Base-by-base conservation (phyloP, 2,329 filamentous ascomycete species). In the Colletotrichum spaethianum region DNA sequence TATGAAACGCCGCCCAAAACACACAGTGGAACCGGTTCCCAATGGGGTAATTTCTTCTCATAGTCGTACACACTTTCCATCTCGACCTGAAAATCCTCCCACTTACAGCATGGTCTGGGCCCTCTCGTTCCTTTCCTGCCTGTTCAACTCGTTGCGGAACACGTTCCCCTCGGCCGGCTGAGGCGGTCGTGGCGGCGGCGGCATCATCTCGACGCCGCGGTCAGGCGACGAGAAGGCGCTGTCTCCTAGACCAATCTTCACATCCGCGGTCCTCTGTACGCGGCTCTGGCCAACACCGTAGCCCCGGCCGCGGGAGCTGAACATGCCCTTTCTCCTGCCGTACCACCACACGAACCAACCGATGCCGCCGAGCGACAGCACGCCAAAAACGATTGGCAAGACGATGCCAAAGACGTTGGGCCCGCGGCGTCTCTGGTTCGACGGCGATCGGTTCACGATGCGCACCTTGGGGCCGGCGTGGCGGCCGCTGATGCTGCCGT, bases 261-360 rank as follows among this genome's bases (percentile, higher is more conserved):
- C 28, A 0, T 68, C 73, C 1, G 56, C 67, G 28, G 72, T 48
- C n/a, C 72, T 48, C 67, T 74, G 67, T 0, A 31, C 55, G 20
- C 71, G 67, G 44, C 73, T 74, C 72, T 73, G 63, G 3, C 73
- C 64, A 4, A 74, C 50, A 23, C 73, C 73, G 26, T 74, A 74
- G 16, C 73, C 71, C 28, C 69, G 66, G 50, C 71, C 55, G 28
- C 67, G 42, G n/a, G 60, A 64, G 20, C n/a, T n/a, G 11, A 74
- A 70, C 62, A 67, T 63, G 57, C 62, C 70, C 48, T 62, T 72
- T 20, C 64, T 26, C 26, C 70, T 26, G 26, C 65, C 61, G 55
- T 73, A 73, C 69, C 70, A 70, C 61, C 73, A 73, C 2, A 73
- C 38, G 28, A 75, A 73, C 65, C 63, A 61, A 33, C 28, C 65